Conservation (phyloP, 2,329 filamentous ascomycete species). For the Penicillium sp. region DNA sequence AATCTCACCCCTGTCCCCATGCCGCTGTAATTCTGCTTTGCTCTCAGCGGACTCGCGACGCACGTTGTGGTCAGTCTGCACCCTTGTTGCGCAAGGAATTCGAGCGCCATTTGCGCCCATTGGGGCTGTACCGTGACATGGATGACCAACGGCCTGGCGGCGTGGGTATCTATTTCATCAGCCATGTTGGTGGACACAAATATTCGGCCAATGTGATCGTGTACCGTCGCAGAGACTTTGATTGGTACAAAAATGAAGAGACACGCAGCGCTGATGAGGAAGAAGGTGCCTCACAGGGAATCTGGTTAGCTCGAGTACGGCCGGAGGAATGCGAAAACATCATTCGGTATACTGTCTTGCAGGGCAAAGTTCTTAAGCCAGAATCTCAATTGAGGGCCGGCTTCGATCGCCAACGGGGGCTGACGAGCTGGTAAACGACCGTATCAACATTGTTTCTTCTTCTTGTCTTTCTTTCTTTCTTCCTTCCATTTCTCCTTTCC, state of each 20-base stretch:
- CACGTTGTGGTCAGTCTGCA: constrained; percentile 90
- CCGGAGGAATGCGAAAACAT: constrained; percentile 95
- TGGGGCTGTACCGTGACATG: constrained; percentile 83
- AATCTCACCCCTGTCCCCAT: constrained; percentile 74
- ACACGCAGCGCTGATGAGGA: constrained; percentile 40
- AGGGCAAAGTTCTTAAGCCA: constrained; percentile 93
- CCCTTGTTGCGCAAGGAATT: constrained; percentile 87
- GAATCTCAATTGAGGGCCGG: constrained; percentile 83
- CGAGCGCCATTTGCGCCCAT: constrained; percentile 81
- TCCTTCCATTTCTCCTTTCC: neutral
- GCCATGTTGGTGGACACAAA: constrained; percentile 94
- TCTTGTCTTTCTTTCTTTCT: neutral
- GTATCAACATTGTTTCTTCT: neutral
- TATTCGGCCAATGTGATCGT: constrained; percentile 94
- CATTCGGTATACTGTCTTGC: constrained; percentile 82
- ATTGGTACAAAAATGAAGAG: constrained; percentile 37
- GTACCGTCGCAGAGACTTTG: constrained; percentile 66
- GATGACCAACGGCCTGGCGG: constrained; percentile 89
- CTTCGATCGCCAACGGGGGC: constrained; percentile 78
- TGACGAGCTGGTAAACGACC: constrained; percentile 78
- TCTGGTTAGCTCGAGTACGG: constrained; percentile 83
- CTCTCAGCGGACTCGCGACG: constrained; percentile 91
- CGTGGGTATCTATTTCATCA: constrained; percentile 95
- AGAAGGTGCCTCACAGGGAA: constrained; percentile 78
- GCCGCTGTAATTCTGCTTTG: constrained; percentile 88